Evolutionary conservation across 495 filamentous ascomycete genomes (phyloP).

Genomic region (Trypethelium eluteriae): DNA sequence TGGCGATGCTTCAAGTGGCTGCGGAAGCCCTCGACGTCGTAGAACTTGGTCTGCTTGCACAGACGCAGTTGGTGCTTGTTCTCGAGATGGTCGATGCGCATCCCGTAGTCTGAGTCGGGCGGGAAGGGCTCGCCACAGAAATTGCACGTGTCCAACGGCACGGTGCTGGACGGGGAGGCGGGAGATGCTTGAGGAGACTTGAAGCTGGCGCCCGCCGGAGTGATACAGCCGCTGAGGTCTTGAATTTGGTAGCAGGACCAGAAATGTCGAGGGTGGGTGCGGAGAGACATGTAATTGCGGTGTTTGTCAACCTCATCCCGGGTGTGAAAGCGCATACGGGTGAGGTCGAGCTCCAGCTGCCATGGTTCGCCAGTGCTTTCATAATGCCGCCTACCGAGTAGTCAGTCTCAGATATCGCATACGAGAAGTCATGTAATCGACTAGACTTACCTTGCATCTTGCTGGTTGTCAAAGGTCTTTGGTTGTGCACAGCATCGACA

Average conservation of each 20-base stretch:
- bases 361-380: conserved; percentile 7
- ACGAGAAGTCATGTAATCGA: not conserved
- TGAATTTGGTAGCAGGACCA: conserved; percentile 10
- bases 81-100: not conserved
- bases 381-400: not conserved
- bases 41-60: conserved; percentile 11
- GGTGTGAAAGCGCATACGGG: conserved; percentile 3
- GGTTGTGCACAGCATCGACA: conserved; percentile 5
- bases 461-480: conserved; percentile 7
- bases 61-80: not conserved
- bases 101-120: not conserved
- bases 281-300: conserved; percentile 8
- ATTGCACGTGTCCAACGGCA: not conserved
- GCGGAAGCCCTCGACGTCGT: conserved; percentile 4
- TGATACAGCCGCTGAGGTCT: conserved; percentile 5
- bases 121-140: conserved; percentile 4
- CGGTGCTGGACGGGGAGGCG: not conserved
- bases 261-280: not conserved
- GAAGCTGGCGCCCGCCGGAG: not conserved
- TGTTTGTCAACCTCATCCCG: not conserved
- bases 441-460: not conserved
- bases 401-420: not conserved
- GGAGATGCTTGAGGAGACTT: not conserved
- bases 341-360: conserved; percentile 7
- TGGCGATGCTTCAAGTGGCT: conserved; percentile 2